Base-by-base conservation (phyloP, 768 basidiomycete species). In the Tephrocybe rancida region DNA sequence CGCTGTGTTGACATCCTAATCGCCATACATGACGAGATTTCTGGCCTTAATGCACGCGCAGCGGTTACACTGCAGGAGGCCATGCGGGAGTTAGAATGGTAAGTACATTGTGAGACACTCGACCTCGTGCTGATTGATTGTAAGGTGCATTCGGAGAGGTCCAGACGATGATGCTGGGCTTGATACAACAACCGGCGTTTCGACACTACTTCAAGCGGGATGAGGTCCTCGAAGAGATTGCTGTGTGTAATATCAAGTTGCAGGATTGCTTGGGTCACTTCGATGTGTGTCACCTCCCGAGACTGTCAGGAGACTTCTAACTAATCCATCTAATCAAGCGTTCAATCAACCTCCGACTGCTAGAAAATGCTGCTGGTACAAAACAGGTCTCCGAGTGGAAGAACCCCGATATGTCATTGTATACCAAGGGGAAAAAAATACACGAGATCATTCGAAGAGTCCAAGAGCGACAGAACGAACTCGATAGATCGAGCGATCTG, bases 151-250 rank as follows among this genome's bases (percentile, higher is more conserved):
- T 81, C 60, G 50, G 54, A 7, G 51, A 69, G 11, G 76, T 88
- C 3, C 67, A 73, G 27, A 53, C 59, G 3, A 79, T 90, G 57
- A 74, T 90, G 41, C 61, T 74, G 48, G 82, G 80, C 53, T 82
- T 87, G 55, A 73, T 76, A n/a, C 70, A 80, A 35, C 72, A 87
- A 7, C 84, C 89, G 0, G 89, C 88, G 70, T 65, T 90, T 60
- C 87, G 88, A 67, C 78, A 88, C 7, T 92, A 88, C 62, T 73
- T 93, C 24, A 84, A 84, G 63, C 80, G 87, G 30, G 86, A 89
- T 26, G 88, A 92, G 54, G 84, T 84, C 27, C 62, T 76, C 22
- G 67, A 72, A 8, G 78, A 80, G 32, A 82, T 92, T 16, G 58
- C 66, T 0, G 72, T 54, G 2, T 85, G 85, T 42, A 81, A 86